phyloP scores from a whole-genome alignment of 2,329 filamentous ascomycete species.

The Sporothrix schenckii region DNA sequence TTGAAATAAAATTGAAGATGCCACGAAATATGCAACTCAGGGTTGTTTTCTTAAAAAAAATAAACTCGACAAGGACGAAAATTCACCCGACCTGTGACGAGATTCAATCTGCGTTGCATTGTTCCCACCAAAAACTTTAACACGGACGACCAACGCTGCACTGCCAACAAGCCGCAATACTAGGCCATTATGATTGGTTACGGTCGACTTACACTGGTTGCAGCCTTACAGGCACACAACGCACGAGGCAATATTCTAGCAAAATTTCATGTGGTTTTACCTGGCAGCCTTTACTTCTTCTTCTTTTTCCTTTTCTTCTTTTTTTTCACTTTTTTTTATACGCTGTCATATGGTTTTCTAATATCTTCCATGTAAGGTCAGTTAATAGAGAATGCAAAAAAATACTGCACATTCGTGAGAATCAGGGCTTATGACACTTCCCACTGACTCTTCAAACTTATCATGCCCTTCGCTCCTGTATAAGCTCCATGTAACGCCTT shows the following conservation, averaged over 20 bases:
- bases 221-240: slow-evolving; percentile 15
- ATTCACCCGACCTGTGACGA: slow-evolving; percentile 13
- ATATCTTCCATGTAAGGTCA: neutral
- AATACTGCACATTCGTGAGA: neutral
- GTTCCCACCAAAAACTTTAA: slow-evolving; percentile 12
- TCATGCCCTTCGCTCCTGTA: neutral
- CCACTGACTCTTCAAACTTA: neutral
- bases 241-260: neutral
- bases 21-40: neutral
- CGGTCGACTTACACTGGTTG: slow-evolving; percentile 11
- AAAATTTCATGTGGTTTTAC: neutral
- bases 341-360: neutral
- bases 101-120: slow-evolving; percentile 8
- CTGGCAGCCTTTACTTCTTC: too few species aligned
- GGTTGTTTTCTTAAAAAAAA: neutral
- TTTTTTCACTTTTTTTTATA: neutral
- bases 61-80: neutral
- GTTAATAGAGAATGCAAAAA: neutral
- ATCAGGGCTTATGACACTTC: neutral
- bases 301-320: too few species aligned
- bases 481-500: neutral
- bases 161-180: neutral
- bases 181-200: neutral
- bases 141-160: slow-evolving; percentile 7
- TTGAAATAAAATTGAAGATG: neutral